Percentiles rank a stretch among this genome's conserved stretches.
These are phyloP conservation scores for Marasmius fiardii DNA, from an alignment of 1,284 basidiomycete species.

Conservation along the genomic window DNA sequence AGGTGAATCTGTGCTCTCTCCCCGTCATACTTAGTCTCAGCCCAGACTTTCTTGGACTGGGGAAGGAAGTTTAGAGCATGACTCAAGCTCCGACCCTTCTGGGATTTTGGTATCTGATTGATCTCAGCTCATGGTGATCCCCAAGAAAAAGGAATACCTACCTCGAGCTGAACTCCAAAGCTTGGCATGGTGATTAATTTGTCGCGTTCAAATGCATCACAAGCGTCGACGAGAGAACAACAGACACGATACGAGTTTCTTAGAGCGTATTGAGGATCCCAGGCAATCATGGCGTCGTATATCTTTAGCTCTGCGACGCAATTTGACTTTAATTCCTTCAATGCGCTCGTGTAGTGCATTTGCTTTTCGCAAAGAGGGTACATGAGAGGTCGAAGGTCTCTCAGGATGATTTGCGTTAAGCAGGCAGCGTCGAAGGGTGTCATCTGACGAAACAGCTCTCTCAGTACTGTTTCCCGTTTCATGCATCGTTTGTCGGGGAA, in stretches of 20 bases:
- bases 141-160: slow-evolving; percentile 22
- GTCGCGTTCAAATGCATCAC: slow-evolving; percentile 44
- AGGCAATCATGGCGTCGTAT: slow-evolving; percentile 64
- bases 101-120: slow-evolving; percentile 76
- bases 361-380: slow-evolving; percentile 53
- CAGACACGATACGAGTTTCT: slow-evolving; percentile 50
- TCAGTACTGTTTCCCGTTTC: slow-evolving; percentile 42
- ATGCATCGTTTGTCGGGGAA: slow-evolving; percentile 23
- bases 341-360: slow-evolving; percentile 43
- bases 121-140: background rate
- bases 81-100: slow-evolving; percentile 59
- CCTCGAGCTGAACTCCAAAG: slow-evolving; percentile 55
- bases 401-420: slow-evolving; percentile 80
- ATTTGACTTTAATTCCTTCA: slow-evolving; percentile 53
- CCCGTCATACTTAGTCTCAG: slow-evolving; percentile 90
- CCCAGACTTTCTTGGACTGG: slow-evolving; percentile 55
- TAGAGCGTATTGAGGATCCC: slow-evolving; percentile 63
- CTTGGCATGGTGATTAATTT: slow-evolving; percentile 20
- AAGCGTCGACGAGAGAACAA: slow-evolving; percentile 58
- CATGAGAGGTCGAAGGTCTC: slow-evolving; percentile 75
- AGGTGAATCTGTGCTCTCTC: slow-evolving; percentile 88
- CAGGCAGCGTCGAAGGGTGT: slow-evolving; percentile 60
- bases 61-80: slow-evolving; percentile 54
- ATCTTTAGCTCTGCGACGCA: slow-evolving; percentile 55
- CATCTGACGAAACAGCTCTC: slow-evolving; percentile 49